Percentiles rank a stretch among this genome's conserved stretches.
Evolutionary conservation across 345 rosid genomes (phyloP).

Genomic region (Nephelium lappaceum): DNA sequence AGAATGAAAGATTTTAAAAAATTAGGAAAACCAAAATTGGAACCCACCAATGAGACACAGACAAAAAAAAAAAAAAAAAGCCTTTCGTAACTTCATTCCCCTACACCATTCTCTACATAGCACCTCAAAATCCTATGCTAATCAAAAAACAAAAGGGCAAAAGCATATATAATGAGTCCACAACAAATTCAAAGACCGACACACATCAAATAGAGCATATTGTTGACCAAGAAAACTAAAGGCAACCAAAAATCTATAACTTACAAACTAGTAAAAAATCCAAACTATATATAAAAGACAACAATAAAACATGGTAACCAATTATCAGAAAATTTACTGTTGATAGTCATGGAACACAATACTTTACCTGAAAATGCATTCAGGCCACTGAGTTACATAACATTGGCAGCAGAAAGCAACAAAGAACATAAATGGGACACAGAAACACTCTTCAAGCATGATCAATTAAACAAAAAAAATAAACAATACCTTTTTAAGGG

Average conservation of each 20-base stretch:
- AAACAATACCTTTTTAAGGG: not conserved
- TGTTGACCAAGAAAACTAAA: not conserved
- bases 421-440: not conserved
- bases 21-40: not conserved
- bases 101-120: not conserved
- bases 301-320: not conserved
- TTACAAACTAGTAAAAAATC: not conserved
- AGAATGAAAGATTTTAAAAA: not conserved
- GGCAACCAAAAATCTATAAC: not conserved
- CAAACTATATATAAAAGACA: not conserved
- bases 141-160: not conserved
- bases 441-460: not conserved
- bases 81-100: not conserved
- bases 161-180: not conserved
- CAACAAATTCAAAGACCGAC: not conserved
- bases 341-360: not conserved
- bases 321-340: not conserved
- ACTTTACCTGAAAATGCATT: not conserved
- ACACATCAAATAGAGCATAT: not conserved
- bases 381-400: not conserved
- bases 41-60: not conserved
- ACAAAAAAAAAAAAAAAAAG: not conserved
- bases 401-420: not conserved
- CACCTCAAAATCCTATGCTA: not conserved
- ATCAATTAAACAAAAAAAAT: not conserved